phyloP scores from a whole-genome alignment of 2,329 filamentous ascomycete species.

The Neoarthrinium moseri region DNA sequence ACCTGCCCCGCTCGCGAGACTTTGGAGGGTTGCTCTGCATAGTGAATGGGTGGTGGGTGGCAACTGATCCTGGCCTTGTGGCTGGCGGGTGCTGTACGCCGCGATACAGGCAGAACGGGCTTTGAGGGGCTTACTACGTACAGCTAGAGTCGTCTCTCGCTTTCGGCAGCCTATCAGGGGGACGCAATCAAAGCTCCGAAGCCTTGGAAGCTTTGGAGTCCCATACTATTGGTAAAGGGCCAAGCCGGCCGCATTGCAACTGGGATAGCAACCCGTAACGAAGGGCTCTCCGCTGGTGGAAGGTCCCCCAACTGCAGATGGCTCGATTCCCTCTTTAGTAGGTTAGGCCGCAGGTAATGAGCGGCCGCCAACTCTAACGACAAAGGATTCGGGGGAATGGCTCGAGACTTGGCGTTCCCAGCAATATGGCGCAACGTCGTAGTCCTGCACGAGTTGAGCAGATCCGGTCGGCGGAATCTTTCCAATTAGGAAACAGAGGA shows the following conservation, averaged over 20 bases:
- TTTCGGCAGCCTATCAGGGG: not conserved
- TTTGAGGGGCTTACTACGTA: not conserved
- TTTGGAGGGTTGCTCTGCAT: constrained; percentile 4
- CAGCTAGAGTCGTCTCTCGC: too few relatives aligned
- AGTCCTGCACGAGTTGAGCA: not conserved
- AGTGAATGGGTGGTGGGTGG: not conserved
- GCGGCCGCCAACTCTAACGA: not conserved
- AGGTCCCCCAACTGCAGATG: constrained; percentile 2
- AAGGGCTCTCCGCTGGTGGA: constrained; percentile 2
- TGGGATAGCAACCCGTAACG: not conserved
- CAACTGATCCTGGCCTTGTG: too few relatives aligned
- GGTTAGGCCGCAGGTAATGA: constrained; percentile 3
- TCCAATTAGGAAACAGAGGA: constrained; percentile 7
- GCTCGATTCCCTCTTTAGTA: constrained; percentile 4
- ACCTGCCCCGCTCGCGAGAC: not conserved
- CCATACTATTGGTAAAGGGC: not conserved
- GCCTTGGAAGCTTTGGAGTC: not conserved
- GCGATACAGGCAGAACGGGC: constrained; percentile 6
- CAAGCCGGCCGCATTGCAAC: not conserved
- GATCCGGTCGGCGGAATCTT: not conserved
- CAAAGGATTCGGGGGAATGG: not conserved
- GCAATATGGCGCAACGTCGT: constrained; percentile 1
- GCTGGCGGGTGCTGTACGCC: not conserved
- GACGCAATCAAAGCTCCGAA: not conserved
- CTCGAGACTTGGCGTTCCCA: constrained; percentile 1